Conservation (phyloP, 441 rosid genomes). For the Adansonia rubrostipa region DNA sequence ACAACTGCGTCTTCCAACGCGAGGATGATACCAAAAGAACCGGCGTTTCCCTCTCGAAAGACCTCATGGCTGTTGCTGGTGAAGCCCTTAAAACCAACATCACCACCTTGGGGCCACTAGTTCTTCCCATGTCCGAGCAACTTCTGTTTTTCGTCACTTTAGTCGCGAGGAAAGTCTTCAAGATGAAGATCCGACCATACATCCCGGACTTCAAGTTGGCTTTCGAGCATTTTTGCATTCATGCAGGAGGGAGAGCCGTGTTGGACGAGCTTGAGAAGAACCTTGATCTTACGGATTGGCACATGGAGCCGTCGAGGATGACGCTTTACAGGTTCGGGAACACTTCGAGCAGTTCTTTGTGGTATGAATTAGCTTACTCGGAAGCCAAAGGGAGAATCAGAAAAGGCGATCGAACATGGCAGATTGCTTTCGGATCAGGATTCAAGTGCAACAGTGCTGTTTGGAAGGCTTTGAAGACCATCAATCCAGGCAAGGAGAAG, state of each 20-base stretch:
- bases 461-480: constrained; percentile 48
- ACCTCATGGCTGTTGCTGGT: constrained; percentile 50
- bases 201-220: constrained; percentile 51
- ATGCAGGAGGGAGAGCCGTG: constrained; percentile 35
- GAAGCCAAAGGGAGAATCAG: constrained; percentile 48
- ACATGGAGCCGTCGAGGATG: constrained; percentile 49
- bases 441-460: constrained; percentile 53
- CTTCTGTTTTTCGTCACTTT: constrained; percentile 43
- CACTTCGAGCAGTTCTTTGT: no score
- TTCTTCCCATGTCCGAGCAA: constrained; percentile 52
- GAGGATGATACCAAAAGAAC: constrained; percentile 48
- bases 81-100: constrained; percentile 49
- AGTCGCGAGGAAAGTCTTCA: constrained; percentile 42
- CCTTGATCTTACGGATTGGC: constrained; percentile 44
- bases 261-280: constrained; percentile 50
- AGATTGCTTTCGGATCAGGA: constrained; percentile 53
- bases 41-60: constrained; percentile 51
- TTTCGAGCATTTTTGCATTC: constrained; percentile 50
- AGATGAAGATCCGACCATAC: constrained; percentile 48
- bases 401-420: constrained; percentile 47
- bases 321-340: no score
- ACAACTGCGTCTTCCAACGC: constrained; percentile 58
- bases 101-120: constrained; percentile 49
- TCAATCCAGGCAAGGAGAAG: constrained; percentile 61
- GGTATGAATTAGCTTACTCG: background rate